A percentile compares a stretch with the other conserved stretches of the same genome.
These are phyloP conservation scores for Mycena pura DNA, from an alignment of 768 basidiomycete species.

Conservation along the genomic window DNA sequence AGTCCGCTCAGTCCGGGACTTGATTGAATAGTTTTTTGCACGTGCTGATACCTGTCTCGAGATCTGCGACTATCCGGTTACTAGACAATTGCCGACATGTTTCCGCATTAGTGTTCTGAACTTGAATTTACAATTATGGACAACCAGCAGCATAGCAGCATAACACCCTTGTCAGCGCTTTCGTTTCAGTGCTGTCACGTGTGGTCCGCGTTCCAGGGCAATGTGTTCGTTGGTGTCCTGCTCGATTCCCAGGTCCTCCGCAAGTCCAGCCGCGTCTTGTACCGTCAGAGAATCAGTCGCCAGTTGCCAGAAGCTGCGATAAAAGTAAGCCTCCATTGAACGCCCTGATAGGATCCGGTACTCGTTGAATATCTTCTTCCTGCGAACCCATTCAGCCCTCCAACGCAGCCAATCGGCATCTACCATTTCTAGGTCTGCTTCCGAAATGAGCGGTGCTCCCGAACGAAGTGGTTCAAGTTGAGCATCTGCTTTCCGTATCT, in stretches of 20 bases:
- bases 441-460: conserved; percentile 71
- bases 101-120: neutral
- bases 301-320: conserved; percentile 75
- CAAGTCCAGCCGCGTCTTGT: conserved; percentile 66
- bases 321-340: neutral
- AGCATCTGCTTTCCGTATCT: conserved; percentile 57
- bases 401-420: conserved; percentile 81
- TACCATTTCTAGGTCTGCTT: conserved; percentile 71
- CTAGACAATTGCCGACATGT: neutral
- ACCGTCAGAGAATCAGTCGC: conserved; percentile 72
- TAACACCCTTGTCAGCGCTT: conserved; percentile 54
- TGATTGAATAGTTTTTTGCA: neutral
- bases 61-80: conserved; percentile 6
- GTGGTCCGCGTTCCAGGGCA: conserved; percentile 65
- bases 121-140: conserved; percentile 3
- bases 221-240: conserved; percentile 75
- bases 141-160: conserved; percentile 3
- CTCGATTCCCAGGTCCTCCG: conserved; percentile 85
- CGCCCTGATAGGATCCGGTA: conserved; percentile 35
- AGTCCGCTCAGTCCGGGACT: too few relatives aligned
- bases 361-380: conserved; percentile 80
- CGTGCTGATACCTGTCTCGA: too few relatives aligned
- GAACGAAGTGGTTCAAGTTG: conserved; percentile 71
- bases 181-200: conserved; percentile 62
- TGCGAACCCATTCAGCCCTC: conserved; percentile 80